Base-by-base conservation (phyloP, 768 basidiomycete genomes). In the Russula ochroleuca region DNA sequence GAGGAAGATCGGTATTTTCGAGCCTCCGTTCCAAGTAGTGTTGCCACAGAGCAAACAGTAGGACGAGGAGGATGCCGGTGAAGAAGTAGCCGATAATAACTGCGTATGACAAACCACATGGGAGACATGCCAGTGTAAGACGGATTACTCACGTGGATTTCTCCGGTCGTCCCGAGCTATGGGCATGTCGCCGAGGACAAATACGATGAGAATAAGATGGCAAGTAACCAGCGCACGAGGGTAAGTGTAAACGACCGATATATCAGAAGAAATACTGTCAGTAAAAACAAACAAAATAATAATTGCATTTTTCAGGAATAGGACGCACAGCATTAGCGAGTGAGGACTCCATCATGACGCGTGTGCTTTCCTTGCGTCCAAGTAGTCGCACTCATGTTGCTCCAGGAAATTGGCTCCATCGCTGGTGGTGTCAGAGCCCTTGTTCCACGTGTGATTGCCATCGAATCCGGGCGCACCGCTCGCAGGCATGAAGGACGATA, bases 381-480 rank as follows among this genome's bases (percentile, higher is more conserved):
- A 74, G 69, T 47, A 87, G 75, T 59, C 76, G 77, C 38, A 87
- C 74, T 41, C 76, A 78, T 80, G 49, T 70, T 73, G 70, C 23
- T 67, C 67, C 9, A 15, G 11, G 28, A 71, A 61, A 33, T 69
- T 69, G 35, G 70, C 65, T 56, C 71, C 72, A 37, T 76, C 74
- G 47, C n/a, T n/a, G n/a, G n/a, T n/a, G n/a, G n/a, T 11, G 65
- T 73, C 84, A 72, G 72, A 86, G 0, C 85, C 84, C 58, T 83
- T 85, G 72, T 92, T 85, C 91, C 91, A 84, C 11, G 71, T 78
- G 15, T 75, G 73, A 52, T 89, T 87, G 0, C 88, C 88, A 15
- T 74, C 78, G 67, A 87, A 92, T 5, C 90, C 92, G 0, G 92
- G 92, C 0, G 92, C 92, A n/a, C 92, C 57, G 70, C 78, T 75